Evolutionary conservation across 331 rosid genomes (phyloP).

Genomic region (Dryas integrifolia): DNA sequence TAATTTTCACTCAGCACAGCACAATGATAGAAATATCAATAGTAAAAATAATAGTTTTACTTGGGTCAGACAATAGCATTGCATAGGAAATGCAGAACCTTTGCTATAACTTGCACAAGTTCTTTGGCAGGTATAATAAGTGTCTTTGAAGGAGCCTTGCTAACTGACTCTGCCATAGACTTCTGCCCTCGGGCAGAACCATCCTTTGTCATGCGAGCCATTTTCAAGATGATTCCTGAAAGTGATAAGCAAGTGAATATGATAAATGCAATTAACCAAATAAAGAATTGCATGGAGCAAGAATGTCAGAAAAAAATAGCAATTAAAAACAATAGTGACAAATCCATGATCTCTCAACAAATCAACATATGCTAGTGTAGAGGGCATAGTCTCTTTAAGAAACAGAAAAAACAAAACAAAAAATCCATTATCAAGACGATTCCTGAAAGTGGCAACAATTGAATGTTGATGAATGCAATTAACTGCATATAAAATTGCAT

Average conservation of each 20-base stretch:
- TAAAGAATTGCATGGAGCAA: not conserved
- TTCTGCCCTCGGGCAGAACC: slow-evolving; percentile 63
- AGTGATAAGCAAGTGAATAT: slow-evolving; percentile 26
- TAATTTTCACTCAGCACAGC: not conserved
- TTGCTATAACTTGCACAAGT: slow-evolving; percentile 86
- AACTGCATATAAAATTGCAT: not conserved
- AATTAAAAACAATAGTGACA: not conserved
- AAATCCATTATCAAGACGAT: too few relatives aligned
- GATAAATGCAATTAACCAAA: slow-evolving; percentile 8
- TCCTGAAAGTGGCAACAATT: not conserved
- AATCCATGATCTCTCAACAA: slow-evolving; percentile 17
- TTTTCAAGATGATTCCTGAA: slow-evolving; percentile 74
- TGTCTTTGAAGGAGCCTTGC: slow-evolving; percentile 70
- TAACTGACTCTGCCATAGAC: slow-evolving; percentile 47
- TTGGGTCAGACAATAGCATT: not conserved
- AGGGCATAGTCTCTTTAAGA: slow-evolving; percentile 10
- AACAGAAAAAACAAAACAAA: not conserved
- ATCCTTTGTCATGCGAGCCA: slow-evolving; percentile 81
- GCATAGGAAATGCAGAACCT: slow-evolving; percentile 52
- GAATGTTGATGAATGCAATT: not conserved
- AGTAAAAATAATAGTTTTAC: not conserved
- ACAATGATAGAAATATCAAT: not conserved
- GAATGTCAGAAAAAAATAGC: not conserved
- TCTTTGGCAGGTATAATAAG: slow-evolving; percentile 68
- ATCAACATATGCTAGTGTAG: not conserved